Evolutionary conservation across 2,329 filamentous ascomycete species (phyloP).

Genomic region (Phaeophleospora eucalypticola): DNA sequence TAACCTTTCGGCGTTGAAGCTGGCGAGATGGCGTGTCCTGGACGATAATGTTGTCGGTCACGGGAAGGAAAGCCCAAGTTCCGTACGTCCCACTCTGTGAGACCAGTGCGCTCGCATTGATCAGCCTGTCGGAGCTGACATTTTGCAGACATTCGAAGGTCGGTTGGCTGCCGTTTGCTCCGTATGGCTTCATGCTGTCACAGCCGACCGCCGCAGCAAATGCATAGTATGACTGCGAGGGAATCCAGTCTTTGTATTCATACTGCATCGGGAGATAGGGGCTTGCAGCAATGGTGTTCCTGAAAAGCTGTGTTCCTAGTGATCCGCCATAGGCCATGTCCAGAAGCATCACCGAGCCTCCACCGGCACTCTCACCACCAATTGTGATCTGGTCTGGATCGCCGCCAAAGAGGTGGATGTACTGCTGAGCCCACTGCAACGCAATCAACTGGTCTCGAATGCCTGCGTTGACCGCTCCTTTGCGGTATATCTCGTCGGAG

Average conservation of each 20-base stretch:
- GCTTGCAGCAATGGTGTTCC: slow-evolving; percentile 38
- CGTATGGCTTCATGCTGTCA: slow-evolving; percentile 27
- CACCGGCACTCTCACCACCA: slow-evolving; percentile 39
- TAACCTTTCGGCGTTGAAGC: slow-evolving; percentile 34
- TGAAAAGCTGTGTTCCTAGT: slow-evolving; percentile 25
- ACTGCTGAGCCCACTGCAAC: slow-evolving; percentile 49
- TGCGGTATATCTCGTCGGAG: slow-evolving; percentile 36
- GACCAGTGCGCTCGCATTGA: slow-evolving; percentile 6
- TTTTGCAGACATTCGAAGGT: slow-evolving; percentile 44
- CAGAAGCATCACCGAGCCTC: slow-evolving; percentile 37
- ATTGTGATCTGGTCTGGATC: slow-evolving; percentile 45
- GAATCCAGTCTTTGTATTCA: slow-evolving; percentile 44
- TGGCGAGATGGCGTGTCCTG: slow-evolving; percentile 37
- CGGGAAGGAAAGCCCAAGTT: slow-evolving; percentile 42
- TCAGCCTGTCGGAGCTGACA: slow-evolving; percentile 27
- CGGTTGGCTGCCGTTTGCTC: slow-evolving; percentile 27
- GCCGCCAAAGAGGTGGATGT: slow-evolving; percentile 47
- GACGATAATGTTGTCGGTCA: slow-evolving; percentile 41
- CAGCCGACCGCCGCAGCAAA: slow-evolving; percentile 44
- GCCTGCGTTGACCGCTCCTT: slow-evolving; percentile 39
- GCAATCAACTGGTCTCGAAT: slow-evolving; percentile 48
- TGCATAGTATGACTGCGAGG: slow-evolving; percentile 44
- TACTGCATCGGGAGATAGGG: slow-evolving; percentile 55
- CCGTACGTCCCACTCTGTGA: slow-evolving; percentile 33
- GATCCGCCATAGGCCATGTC: slow-evolving; percentile 27